Conservation (phyloP, 352 stramenopile species). For the Globisporangium megalacanthum region DNA sequence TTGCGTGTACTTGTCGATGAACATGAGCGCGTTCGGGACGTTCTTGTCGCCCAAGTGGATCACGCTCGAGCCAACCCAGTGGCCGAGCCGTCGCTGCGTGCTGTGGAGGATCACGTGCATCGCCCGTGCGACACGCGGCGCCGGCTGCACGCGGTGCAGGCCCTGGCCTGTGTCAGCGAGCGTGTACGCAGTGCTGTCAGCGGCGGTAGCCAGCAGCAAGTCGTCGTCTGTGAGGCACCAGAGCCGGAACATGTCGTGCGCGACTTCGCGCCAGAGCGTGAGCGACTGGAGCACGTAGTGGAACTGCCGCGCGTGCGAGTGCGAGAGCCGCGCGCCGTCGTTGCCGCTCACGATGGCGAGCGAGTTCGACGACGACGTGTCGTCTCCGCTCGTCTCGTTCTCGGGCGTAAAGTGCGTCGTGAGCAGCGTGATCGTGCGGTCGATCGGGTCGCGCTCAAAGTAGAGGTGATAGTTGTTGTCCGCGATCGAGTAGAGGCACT, state of each 20-base stretch:
- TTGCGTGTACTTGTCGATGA: slow-evolving; percentile 99
- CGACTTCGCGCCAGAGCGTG: slow-evolving; percentile 95
- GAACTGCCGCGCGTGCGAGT: slow-evolving; percentile 94
- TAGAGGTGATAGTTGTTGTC: slow-evolving; percentile 98
- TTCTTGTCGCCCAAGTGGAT: slow-evolving; percentile 98
- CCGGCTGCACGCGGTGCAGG: slow-evolving; percentile 92
- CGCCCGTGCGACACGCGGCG: slow-evolving; percentile 88
- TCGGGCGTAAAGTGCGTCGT: slow-evolving; percentile 83
- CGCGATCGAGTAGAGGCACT: slow-evolving; percentile 95
- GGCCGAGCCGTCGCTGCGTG: slow-evolving; percentile 64
- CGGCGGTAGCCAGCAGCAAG: no score
- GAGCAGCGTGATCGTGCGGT: slow-evolving; percentile 92
- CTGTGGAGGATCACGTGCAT: slow-evolving; percentile 93
- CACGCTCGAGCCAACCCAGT: slow-evolving; percentile 93
- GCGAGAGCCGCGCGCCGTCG: slow-evolving; percentile 91
- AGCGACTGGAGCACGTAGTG: slow-evolving; percentile 96
- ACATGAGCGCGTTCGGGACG: slow-evolving; percentile 97
- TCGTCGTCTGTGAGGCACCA: slow-evolving; percentile 95
- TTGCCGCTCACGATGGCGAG: slow-evolving; percentile 92
- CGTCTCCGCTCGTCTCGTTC: slow-evolving; percentile 38
- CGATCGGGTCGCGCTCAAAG: slow-evolving; percentile 95
- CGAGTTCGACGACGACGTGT: slow-evolving; percentile 34
- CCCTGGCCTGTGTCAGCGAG: slow-evolving; percentile 94
- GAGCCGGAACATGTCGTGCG: slow-evolving; percentile 95
- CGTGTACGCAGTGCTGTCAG: slow-evolving; percentile 77